Conservation (phyloP, 2,329 filamentous ascomycete species). For the Bipolaris gigantea region DNA sequence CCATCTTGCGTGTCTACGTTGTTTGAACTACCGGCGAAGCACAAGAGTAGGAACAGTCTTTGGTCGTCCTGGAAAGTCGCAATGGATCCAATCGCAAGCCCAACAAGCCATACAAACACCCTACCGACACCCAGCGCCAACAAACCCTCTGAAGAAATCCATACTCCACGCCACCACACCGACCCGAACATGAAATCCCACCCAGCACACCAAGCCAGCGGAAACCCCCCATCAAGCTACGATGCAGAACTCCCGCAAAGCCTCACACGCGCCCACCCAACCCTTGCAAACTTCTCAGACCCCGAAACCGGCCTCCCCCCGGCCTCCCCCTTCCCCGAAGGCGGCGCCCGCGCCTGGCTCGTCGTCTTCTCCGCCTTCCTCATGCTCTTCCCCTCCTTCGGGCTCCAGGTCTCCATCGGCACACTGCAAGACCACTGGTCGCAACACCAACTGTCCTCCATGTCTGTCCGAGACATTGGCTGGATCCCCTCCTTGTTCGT, state of each 20-base stretch:
- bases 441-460: slow-evolving; percentile 68
- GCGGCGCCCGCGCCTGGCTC: slow-evolving; percentile 46
- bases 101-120: slow-evolving; percentile 29
- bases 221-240: too few species aligned
- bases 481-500: slow-evolving; percentile 91
- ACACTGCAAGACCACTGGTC: slow-evolving; percentile 80
- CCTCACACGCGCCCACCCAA: slow-evolving; percentile 8
- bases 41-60: too few species aligned
- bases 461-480: slow-evolving; percentile 66
- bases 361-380: slow-evolving; percentile 45
- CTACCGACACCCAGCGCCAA: slow-evolving; percentile 15
- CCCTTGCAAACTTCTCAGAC: too few species aligned
- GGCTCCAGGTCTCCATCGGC: slow-evolving; percentile 56
- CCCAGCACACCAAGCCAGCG: slow-evolving; percentile 1
- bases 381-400: slow-evolving; percentile 40
- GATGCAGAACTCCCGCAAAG: slow-evolving; percentile 10
- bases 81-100: slow-evolving; percentile 37
- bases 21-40: too few species aligned
- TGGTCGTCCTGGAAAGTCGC: neutral
- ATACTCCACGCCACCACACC: slow-evolving; percentile 20
- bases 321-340: slow-evolving; percentile 39
- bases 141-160: slow-evolving; percentile 23
- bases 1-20: neutral
- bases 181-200: slow-evolving; percentile 20
- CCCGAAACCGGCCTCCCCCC: slow-evolving; percentile 3